Evolutionary conservation across 441 rosid species (phyloP).

Genomic region (Sinapis alba): DNA sequence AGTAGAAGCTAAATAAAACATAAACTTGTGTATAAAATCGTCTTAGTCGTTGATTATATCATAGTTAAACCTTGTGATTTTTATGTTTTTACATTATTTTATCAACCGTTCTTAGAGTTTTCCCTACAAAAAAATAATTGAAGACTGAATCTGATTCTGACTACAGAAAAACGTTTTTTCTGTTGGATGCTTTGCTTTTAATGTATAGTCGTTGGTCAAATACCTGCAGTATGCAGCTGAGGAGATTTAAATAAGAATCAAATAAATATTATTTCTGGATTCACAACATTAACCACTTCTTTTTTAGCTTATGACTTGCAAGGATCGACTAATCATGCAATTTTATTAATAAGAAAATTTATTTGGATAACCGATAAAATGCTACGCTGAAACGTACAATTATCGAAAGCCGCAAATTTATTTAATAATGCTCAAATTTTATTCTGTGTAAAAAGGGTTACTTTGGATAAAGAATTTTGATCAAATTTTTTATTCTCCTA

Average conservation of each 20-base stretch:
- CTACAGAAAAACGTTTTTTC: not conserved
- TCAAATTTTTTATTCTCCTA: conserved; percentile 44
- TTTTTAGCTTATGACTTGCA: not conserved
- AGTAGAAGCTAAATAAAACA: not conserved
- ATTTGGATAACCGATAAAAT: not conserved
- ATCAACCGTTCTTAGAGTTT: not conserved
- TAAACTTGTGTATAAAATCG: not conserved
- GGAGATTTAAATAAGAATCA: not conserved
- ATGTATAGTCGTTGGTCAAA: conserved; percentile 36
- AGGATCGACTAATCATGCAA: not conserved
- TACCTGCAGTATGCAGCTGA: conserved; percentile 27
- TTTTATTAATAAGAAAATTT: not conserved
- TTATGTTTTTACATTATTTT: too few relatives aligned
- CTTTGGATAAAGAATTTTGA: not conserved
- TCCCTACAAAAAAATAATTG: not conserved
- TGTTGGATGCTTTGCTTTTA: conserved; percentile 13
- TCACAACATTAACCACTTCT: not conserved
- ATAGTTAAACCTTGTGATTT: not conserved
- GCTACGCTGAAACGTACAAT: not conserved
- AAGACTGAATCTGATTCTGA: not conserved
- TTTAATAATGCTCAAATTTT: not conserved
- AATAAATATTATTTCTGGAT: not conserved
- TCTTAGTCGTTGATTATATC: not conserved
- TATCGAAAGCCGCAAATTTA: not conserved
- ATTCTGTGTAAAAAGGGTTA: not conserved